Conservation (phyloP, 148 eudicot species). For the Silene conica region DNA sequence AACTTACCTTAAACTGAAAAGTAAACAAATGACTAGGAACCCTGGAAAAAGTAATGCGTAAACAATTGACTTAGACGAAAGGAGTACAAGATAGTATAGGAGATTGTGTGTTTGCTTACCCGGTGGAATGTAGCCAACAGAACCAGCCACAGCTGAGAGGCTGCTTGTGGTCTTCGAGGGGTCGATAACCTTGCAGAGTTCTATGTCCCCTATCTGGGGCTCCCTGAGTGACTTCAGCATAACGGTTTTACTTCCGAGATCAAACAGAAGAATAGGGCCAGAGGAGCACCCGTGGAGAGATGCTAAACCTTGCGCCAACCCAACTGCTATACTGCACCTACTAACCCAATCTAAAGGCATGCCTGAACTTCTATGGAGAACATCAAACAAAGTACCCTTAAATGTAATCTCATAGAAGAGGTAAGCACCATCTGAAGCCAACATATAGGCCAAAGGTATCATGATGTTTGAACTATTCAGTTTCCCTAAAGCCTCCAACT, state of each 20-base stretch:
- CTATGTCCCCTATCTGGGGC: constrained; percentile 82
- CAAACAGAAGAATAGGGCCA: constrained; percentile 64
- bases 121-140: constrained; percentile 91
- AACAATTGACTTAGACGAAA: no score
- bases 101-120: constrained; percentile 35
- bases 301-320: constrained; percentile 75
- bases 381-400: constrained; percentile 60
- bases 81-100: no score
- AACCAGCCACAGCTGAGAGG: constrained; percentile 75
- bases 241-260: constrained; percentile 60
- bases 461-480: constrained; percentile 71
- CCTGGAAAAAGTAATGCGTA: no score
- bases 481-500: constrained; percentile 56
- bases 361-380: constrained; percentile 46
- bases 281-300: constrained; percentile 67
- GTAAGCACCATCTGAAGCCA: constrained; percentile 56
- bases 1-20: no score
- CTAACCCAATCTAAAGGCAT: constrained; percentile 69
- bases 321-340: constrained; percentile 75
- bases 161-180: constrained; percentile 65
- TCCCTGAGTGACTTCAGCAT: constrained; percentile 65
- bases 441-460: constrained; percentile 75
- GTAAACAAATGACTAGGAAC: no score
- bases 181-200: constrained; percentile 78
- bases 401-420: constrained; percentile 59